Evolutionary conservation across 352 stramenopile species (phyloP), one percentile per base, ranked within the genome.

Genomic region (Thraustochytrium sp.): DNA sequence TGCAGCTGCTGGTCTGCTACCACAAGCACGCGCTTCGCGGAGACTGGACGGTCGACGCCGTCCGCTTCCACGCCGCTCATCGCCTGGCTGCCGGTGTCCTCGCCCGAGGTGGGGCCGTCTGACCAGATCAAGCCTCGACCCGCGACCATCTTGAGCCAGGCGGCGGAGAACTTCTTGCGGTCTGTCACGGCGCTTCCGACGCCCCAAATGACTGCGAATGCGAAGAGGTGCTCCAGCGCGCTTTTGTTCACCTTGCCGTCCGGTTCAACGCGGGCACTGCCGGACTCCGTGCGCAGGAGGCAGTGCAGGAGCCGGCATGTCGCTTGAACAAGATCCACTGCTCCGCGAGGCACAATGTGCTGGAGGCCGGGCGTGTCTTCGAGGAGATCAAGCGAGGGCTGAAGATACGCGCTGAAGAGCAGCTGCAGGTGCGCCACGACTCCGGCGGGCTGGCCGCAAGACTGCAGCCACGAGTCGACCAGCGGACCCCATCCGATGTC

Each of bases 291-390:
- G 34, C 13, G 9, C 2, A 97, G 76, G 75, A 96, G 96, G 0
- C 89, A 89, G 73, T 98, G 93, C 3, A 98, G 85, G 13, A 92
- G 91, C 29, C 93, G 95, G 75, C 92, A 96, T 0, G 98, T 88
- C 82, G 97, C 93, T 82, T 97, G 98, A 78, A 93, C 95, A 89
- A 97, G 93, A 85, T 97, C 93, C 86, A 98, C 94, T 53, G 93
- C 94, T 64, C 89, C 92, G 65, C 98, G 93, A 0, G 93, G 90
- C 53, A 98, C 96, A 37, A 98, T 93, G 84, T 96, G 91, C 34
- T 95, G 89, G 55, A 92, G 98, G 2, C 91, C 91, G 21, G 93
- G 74, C 95, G 94, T 40, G 87, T 89, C 23, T 92, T 90, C 0
- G 91, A 90, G 26, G 95, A 86, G 78, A 13, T 96, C 93, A 59